These are phyloP conservation scores for Schwanniomyces polymorphus DNA, from an alignment of 805 yeast genomes.

Conservation along the genomic window DNA sequence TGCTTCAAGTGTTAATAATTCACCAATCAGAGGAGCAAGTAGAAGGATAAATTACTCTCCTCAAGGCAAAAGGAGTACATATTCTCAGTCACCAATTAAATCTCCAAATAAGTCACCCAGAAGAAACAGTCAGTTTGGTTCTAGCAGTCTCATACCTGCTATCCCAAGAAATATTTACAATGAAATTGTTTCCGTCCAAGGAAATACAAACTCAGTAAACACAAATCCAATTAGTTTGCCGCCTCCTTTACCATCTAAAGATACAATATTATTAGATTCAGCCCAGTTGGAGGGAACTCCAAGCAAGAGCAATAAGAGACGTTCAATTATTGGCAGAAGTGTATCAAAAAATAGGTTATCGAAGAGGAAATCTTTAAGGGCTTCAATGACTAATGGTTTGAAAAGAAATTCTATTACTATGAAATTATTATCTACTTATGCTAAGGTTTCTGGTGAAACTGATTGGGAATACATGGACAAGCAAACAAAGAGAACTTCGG, in stretches of 20 bases:
- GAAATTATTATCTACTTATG: conserved; percentile 69
- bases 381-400: conserved; percentile 46
- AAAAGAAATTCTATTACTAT: conserved; percentile 71
- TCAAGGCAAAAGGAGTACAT: not conserved
- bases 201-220: conserved; percentile 11
- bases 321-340: conserved; percentile 24
- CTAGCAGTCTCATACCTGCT: conserved; percentile 20
- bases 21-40: conserved; percentile 26
- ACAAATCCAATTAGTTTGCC: conserved; percentile 27
- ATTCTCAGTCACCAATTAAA: conserved; percentile 18
- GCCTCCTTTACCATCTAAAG: conserved; percentile 44
- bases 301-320: conserved; percentile 22
- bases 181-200: conserved; percentile 40
- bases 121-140: conserved; percentile 4
- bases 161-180: conserved; percentile 45
- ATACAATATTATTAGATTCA: conserved; percentile 26
- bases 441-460: conserved; percentile 62
- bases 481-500: conserved; percentile 73
- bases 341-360: conserved; percentile 29
- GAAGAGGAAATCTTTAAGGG: conserved; percentile 36
- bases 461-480: conserved; percentile 71
- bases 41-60: conserved; percentile 15
- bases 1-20: conserved; percentile 33
- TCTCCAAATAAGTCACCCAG: conserved; percentile 20
- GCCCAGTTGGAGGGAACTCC: conserved; percentile 23